Evolutionary conservation across 345 rosid species (phyloP), one percentile per base, ranked within the genome.

Genomic region (Isatis tinctoria): DNA sequence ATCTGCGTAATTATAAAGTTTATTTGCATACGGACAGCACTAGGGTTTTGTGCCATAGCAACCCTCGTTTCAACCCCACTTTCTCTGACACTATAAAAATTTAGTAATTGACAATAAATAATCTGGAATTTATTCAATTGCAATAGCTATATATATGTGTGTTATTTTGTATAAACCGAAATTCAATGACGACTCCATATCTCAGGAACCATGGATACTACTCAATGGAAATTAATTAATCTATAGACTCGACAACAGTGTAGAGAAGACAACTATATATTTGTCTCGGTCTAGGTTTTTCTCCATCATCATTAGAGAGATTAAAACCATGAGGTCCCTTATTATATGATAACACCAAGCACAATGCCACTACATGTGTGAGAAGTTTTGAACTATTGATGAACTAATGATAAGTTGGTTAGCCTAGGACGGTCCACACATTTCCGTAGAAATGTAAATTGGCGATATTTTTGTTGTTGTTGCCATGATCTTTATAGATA

Each of bases 21-120:
- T 16, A 26, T 67, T 10, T 47, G 52, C 36, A 6, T 28, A 28
- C 10, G 49, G 73, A 37, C 33, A 66, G 49, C 36, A 60, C 20
- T 76, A 76, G 74, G 75, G 74, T 62, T 76, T 61, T 44, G 79
- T 41, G 64, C 69, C 57, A 60, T 27, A 51, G 64, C 37, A 49
- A 43, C 62, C 79, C 69, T 75, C 64, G 64, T 33, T 40, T 67
- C 53, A 24, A 69, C 27, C 79, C 47, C 57, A 39, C 47, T 28
- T 11, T 74, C 27, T 67, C 43, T 56, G 65, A 45, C 72, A 65
- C 18, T 65, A 11, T 8, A 35, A 24, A 62, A 35, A 44, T 28
- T 27, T 49, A 37, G 41, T 37, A 37, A 37, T 24, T 60, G 26
- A 24, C 17, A 22, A 13, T 33, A 51, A 62, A 30, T 72, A 36